Evolutionary conservation across 306 rosid genomes (phyloP).

Genomic region (Inga leiocalycina): DNA sequence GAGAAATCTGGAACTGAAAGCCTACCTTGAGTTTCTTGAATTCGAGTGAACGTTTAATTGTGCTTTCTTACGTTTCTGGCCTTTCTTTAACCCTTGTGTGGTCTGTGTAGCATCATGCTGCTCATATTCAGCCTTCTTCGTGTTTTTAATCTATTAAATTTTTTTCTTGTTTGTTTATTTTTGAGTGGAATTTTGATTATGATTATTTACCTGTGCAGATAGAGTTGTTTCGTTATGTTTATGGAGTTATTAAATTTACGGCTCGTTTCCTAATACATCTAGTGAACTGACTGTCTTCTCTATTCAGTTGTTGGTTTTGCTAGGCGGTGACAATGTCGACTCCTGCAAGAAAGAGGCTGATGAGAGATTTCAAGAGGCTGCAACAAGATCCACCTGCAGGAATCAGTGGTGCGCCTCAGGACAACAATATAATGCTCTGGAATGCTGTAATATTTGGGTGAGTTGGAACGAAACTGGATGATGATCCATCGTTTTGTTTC

Average conservation of each 20-base stretch:
- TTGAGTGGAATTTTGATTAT: not conserved
- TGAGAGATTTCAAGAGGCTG: constrained; percentile 99
- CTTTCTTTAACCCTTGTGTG: not conserved
- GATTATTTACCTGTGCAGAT: not conserved
- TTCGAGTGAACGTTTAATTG: constrained; percentile 9
- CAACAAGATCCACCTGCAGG: constrained; percentile 99
- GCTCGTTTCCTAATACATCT: not conserved
- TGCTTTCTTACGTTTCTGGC: not conserved
- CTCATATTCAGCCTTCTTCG: not conserved
- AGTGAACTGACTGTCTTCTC: not conserved
- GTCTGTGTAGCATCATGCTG: not conserved
- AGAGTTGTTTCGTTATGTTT: constrained; percentile 5
- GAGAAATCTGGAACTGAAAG: not conserved
- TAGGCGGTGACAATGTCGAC: constrained; percentile 85
- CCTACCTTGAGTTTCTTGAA: not conserved
- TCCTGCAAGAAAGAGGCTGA: constrained; percentile 89
- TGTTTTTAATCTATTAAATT: not conserved
- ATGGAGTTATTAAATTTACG: not conserved
- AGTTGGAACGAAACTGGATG: constrained; percentile 39
- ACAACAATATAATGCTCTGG: constrained; percentile 97
- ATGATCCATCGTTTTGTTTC: constrained; percentile 22
- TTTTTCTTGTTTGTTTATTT: too few species aligned
- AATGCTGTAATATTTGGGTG: constrained; percentile 99
- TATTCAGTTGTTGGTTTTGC: constrained; percentile 11
- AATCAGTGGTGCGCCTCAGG: constrained; percentile 98